Percentiles rank a stretch among this genome's conserved stretches.
Conservation (phyloP, 768 basidiomycete genomes). For the Rhodotorula diobovata region DNA sequence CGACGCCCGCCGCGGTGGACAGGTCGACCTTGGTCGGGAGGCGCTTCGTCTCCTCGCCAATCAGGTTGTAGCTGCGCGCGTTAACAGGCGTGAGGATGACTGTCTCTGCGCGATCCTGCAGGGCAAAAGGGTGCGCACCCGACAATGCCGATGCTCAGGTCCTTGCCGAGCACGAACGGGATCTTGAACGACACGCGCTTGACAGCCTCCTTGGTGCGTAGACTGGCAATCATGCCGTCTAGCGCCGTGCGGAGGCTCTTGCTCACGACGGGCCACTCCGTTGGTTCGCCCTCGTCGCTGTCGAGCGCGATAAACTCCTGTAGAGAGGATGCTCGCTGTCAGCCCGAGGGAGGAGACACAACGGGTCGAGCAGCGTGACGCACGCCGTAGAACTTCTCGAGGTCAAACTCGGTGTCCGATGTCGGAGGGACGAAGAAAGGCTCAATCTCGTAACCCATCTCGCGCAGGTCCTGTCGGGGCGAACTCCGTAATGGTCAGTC, state of each 20-base stretch:
- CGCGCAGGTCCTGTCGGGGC: conserved; percentile 66
- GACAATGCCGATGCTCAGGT: conserved; percentile 48
- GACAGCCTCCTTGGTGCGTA: conserved; percentile 73
- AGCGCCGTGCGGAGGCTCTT: conserved; percentile 46
- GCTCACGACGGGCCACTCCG: conserved; percentile 16
- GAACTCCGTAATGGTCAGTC: no score
- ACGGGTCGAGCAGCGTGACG: not conserved
- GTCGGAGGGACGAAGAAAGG: conserved; percentile 78
- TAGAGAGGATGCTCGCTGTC: not conserved
- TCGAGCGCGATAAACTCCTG: conserved; percentile 14
- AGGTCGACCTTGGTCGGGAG: conserved; percentile 70
- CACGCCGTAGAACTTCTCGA: conserved; percentile 66
- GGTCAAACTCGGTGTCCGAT: conserved; percentile 62
- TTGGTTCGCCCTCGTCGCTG: conserved; percentile 4
- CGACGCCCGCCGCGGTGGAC: conserved; percentile 41
- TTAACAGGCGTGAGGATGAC: not conserved
- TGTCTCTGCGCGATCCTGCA: not conserved
- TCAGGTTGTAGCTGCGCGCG: conserved; percentile 66
- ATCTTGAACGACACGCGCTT: conserved; percentile 79
- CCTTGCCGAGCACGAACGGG: conserved; percentile 64
- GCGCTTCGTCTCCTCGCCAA: conserved; percentile 83
- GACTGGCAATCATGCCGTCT: conserved; percentile 50
- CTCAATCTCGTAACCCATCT: conserved; percentile 71
- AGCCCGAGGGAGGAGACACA: no score
- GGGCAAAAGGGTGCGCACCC: conserved; percentile 42